Base-by-base conservation (phyloP, 139 green algal species). In the Haematococcus lacustris region DNA sequence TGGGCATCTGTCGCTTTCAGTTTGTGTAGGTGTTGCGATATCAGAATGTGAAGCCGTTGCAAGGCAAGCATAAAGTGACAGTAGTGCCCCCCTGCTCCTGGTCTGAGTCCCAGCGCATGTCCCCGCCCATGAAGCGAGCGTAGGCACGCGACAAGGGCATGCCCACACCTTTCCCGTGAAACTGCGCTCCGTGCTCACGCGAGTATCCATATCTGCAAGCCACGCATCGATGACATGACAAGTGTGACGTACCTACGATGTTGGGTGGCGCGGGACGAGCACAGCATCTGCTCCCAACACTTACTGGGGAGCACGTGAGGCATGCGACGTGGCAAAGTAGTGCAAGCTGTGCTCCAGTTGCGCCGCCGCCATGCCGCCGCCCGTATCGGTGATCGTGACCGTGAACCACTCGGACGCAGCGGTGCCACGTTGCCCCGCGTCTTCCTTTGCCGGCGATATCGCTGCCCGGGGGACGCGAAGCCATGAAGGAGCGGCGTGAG, bases 91-190 rank as follows among this genome's bases (percentile, higher is more conserved):
- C 32, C 33, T 61, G 23, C 37, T 38, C 64, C 21, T n/a, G 39
- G 33, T 76, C 73, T 1, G 59, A 68, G 30, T 80, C 61, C 73
- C 68, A 76, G 30, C 57, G 28, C 9, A 79, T 67, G 33, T 38
- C 43, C 34, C 78, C 78, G 2, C 78, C 78, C 78, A 83, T 80
- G 40, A 79, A 74, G 30, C 76, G 68, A 2, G 70, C 47, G 33
- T 80, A 77, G 41, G 76, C 62, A 1, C 69, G 69, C 0, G 70
- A 73, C 73, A 83, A 73, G 32, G 78, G 78, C 61, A 83, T 69
- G 41, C 78, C 78, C 38, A 79, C 78, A n/a, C 78, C 78, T 33
- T 73, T 51, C 5, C 78, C 78, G 25, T 78, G 71, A 50, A 83
- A 80, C 50, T 51, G 63, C 33, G 40, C 67, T 63, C 78, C 78